phyloP scores from a whole-genome alignment of 1,284 basidiomycete genomes.

The Albatrellus sp. region DNA sequence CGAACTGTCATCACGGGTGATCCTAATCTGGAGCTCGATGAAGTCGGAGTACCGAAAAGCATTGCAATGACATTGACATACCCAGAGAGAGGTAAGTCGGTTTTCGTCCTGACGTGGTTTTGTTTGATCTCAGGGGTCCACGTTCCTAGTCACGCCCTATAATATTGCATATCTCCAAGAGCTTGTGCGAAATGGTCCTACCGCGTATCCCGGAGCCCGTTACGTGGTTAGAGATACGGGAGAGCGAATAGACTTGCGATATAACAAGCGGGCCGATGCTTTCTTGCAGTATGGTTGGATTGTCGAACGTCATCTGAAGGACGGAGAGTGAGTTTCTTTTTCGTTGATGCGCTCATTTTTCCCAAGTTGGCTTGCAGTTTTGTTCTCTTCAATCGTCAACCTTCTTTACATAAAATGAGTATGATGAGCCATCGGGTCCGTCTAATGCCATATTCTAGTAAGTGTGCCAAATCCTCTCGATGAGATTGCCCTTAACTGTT shows the following conservation, averaged over 20 bases:
- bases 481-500: constrained; percentile 14
- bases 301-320: constrained; percentile 93
- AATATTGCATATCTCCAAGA: constrained; percentile 94
- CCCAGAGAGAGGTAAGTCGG: constrained; percentile 76
- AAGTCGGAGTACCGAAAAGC: constrained; percentile 94
- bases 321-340: constrained; percentile 74
- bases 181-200: constrained; percentile 94
- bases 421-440: constrained; percentile 99
- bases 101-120: neutral
- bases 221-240: constrained; percentile 98
- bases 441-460: constrained; percentile 97
- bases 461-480: constrained; percentile 20
- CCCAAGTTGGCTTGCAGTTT: constrained; percentile 36
- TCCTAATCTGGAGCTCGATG: constrained; percentile 92
- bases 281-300: constrained; percentile 99
- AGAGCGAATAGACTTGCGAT: constrained; percentile 94
- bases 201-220: constrained; percentile 90
- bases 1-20: constrained; percentile 99
- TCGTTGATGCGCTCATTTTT: neutral
- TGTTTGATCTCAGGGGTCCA: constrained; percentile 7
- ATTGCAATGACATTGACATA: constrained; percentile 98
- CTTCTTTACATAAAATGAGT: constrained; percentile 98
- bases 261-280: constrained; percentile 96
- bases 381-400: constrained; percentile 97
- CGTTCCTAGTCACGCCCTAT: constrained; percentile 79